These are phyloP conservation scores for Chloranthus sessilifolius DNA, from an alignment of 164 flowering plant genomes.

Conservation along the genomic window DNA sequence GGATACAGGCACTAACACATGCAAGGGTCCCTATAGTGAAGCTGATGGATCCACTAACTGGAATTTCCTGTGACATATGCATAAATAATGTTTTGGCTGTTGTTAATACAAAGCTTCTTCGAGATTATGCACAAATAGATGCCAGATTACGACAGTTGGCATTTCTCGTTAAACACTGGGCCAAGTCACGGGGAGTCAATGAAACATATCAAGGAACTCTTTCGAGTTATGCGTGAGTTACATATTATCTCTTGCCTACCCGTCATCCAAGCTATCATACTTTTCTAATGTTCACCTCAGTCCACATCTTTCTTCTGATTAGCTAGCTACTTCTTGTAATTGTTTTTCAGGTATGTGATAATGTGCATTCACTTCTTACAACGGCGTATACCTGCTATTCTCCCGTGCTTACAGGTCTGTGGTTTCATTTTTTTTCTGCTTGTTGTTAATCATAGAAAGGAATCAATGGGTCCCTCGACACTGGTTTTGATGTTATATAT, in stretches of 20 bases:
- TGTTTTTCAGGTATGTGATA: constrained; percentile 74
- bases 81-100: constrained; percentile 92
- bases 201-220: constrained; percentile 94
- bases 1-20: constrained; percentile 76
- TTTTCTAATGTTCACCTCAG: neutral
- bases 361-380: constrained; percentile 99
- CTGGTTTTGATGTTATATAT: too few relatives aligned
- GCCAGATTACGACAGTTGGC: constrained; percentile 79
- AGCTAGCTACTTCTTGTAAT: constrained; percentile 1
- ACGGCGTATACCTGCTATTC: constrained; percentile 81
- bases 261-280: neutral
- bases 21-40: constrained; percentile 98
- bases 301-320: neutral
- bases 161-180: constrained; percentile 96
- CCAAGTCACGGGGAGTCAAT: constrained; percentile 88
- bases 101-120: constrained; percentile 87
- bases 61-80: constrained; percentile 95
- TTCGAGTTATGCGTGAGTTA: constrained; percentile 99
- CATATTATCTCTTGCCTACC: neutral
- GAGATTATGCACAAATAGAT: constrained; percentile 88
- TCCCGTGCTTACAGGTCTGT: constrained; percentile 95
- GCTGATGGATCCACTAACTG: constrained; percentile 94
- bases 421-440: neutral
- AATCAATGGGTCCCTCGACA: too few relatives aligned
- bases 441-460: too few relatives aligned